Conservation (phyloP, 169 alveolate species). For the Neospora caninum region DNA sequence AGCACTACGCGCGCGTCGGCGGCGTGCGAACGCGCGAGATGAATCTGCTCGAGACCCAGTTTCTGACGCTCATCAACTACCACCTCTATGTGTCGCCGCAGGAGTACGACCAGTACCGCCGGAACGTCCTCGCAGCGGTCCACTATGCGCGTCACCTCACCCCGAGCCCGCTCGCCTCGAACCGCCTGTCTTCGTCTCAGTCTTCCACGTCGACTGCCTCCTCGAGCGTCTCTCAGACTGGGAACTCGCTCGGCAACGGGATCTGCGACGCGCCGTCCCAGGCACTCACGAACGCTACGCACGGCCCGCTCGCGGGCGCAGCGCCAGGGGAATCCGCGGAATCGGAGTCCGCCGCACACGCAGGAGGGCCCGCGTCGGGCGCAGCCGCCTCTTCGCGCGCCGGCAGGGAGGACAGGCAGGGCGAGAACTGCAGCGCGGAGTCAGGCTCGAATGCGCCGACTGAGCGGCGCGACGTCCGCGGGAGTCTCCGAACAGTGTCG, state of each 20-base stretch:
- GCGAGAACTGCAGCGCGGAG: too few relatives aligned
- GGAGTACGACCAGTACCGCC: conserved; percentile 87
- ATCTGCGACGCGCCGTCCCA: background rate
- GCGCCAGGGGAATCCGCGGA: background rate
- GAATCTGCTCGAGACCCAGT: conserved; percentile 88
- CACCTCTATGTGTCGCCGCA: conserved; percentile 85
- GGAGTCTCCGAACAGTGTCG: too few relatives aligned
- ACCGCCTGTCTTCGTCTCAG: background rate
- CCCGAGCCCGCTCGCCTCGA: conserved; percentile 11
- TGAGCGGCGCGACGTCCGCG: too few relatives aligned
- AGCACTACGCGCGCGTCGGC: conserved; percentile 91
- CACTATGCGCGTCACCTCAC: conserved; percentile 7
- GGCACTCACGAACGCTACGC: background rate
- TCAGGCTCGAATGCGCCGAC: too few relatives aligned
- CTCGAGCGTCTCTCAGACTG: background rate
- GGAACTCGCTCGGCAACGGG: background rate
- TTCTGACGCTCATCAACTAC: conserved; percentile 85
- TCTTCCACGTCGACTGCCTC: background rate
- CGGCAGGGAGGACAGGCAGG: too few relatives aligned
- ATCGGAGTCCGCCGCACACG: background rate
- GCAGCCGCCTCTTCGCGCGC: too few relatives aligned
- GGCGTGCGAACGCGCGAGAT: conserved; percentile 92
- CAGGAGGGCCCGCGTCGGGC: too few relatives aligned
- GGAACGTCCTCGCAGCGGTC: conserved; percentile 78
- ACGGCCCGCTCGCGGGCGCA: background rate